Evolutionary conservation across 257 asterid species (phyloP).

Genomic region (Nicotiana tabacum): DNA sequence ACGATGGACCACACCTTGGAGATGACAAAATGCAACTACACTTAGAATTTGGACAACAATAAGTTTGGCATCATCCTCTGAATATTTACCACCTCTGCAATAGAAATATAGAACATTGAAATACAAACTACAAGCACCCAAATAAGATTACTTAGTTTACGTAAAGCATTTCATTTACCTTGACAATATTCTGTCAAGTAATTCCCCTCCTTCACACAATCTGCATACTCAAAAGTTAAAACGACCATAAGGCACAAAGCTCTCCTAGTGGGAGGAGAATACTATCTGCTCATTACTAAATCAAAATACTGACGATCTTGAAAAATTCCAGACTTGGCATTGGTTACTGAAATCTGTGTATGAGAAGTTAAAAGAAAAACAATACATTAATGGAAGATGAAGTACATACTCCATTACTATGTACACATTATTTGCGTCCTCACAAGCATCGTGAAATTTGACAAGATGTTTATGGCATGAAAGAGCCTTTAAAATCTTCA

Average conservation of each 20-base stretch:
- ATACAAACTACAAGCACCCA: constrained; percentile 21
- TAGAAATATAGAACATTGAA: constrained; percentile 22
- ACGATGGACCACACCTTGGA: constrained; percentile 97
- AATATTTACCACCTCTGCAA: constrained; percentile 90
- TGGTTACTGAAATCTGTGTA: background rate
- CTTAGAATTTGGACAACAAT: constrained; percentile 85
- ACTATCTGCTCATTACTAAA: background rate
- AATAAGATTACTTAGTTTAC: constrained; percentile 7
- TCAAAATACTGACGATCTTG: background rate
- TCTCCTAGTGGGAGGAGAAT: background rate
- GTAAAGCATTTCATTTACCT: constrained; percentile 42
- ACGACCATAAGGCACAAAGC: background rate
- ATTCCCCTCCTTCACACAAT: constrained; percentile 99
- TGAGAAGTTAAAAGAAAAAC: background rate
- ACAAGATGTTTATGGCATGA: constrained; percentile 91
- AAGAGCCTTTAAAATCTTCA: constrained; percentile 84
- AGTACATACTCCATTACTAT: constrained; percentile 88
- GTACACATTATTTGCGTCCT: constrained; percentile 86
- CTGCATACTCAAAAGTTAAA: constrained; percentile 39
- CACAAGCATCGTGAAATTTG: constrained; percentile 88
- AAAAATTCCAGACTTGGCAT: background rate
- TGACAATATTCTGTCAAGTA: constrained; percentile 77
- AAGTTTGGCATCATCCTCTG: constrained; percentile 90
- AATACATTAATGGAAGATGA: constrained; percentile 15
- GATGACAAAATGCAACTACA: constrained; percentile 94